Conservation (phyloP, 139 green algal species). For the Pycnococcus provasolii region DNA sequence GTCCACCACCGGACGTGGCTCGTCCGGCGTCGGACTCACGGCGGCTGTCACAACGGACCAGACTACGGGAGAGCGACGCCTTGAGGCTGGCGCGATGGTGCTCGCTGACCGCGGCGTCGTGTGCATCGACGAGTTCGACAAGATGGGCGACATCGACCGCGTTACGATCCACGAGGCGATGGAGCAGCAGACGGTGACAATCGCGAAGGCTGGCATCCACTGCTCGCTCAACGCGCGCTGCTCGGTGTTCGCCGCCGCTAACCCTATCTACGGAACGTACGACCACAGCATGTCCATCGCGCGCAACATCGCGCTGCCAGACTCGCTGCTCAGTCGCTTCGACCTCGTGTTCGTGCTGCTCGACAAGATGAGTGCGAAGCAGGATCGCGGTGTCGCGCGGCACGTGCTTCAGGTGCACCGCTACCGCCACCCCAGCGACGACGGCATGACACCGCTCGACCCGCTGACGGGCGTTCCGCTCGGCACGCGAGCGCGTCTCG, state of each 20-base stretch:
- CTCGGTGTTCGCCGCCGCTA: conserved; percentile 78
- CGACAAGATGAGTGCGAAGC: conserved; percentile 66
- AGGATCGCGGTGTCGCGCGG: conserved; percentile 48
- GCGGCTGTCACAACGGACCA: conserved; percentile 85
- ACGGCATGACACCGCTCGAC: too few relatives aligned
- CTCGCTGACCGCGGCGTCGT: conserved; percentile 92
- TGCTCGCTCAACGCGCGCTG: conserved; percentile 90
- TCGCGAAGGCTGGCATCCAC: conserved; percentile 97
- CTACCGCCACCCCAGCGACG: conserved; percentile 50
- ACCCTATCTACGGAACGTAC: conserved; percentile 48
- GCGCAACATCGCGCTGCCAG: conserved; percentile 90
- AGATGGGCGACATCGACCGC: conserved; percentile 94
- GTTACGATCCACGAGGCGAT: conserved; percentile 96
- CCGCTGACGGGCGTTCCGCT: too few relatives aligned
- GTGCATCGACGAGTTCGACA: conserved; percentile 99
- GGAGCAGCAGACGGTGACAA: conserved; percentile 77
- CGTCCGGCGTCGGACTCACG: conserved; percentile 91
- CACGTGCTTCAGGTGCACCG: conserved; percentile 85
- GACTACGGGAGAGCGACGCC: conserved; percentile 79
- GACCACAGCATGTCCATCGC: conserved; percentile 67
- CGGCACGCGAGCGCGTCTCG: too few relatives aligned
- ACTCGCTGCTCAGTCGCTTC: conserved; percentile 94
- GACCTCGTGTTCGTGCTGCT: conserved; percentile 95
- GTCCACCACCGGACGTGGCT: conserved; percentile 88
- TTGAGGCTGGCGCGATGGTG: conserved; percentile 97